Evolutionary conservation across 495 filamentous ascomycete species (phyloP).

Genomic region (Penicillium manginii): DNA sequence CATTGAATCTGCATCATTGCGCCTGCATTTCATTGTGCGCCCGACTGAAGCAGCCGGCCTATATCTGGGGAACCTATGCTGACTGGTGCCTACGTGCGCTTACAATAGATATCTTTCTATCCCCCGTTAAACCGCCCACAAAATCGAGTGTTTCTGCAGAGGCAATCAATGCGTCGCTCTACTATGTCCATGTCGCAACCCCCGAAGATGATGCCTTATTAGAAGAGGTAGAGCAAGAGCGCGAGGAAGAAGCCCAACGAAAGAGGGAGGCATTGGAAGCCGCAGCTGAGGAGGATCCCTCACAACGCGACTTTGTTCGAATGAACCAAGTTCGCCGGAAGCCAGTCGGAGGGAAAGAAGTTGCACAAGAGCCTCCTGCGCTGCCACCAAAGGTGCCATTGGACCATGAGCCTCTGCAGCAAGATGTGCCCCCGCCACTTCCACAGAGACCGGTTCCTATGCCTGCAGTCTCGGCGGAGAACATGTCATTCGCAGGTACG

Average conservation of each 20-base stretch:
- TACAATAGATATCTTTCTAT: slow-evolving; percentile 83
- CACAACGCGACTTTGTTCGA: slow-evolving; percentile 35
- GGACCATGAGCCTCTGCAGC: slow-evolving; percentile 19
- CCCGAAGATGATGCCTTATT: slow-evolving; percentile 61
- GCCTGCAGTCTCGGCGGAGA: slow-evolving; percentile 28
- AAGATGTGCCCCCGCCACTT: slow-evolving; percentile 16
- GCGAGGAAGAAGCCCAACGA: slow-evolving; percentile 49
- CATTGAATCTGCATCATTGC: neutral
- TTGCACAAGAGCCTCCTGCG: neutral
- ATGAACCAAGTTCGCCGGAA: slow-evolving; percentile 50
- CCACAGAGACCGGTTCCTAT: slow-evolving; percentile 24
- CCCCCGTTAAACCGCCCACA: slow-evolving; percentile 80
- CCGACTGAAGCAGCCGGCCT: neutral
- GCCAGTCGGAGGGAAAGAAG: slow-evolving; percentile 34
- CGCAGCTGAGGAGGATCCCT: slow-evolving; percentile 25
- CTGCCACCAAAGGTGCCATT: neutral
- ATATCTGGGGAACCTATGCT: slow-evolving; percentile 20
- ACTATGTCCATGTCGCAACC: slow-evolving; percentile 83
- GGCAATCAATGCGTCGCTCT: slow-evolving; percentile 85
- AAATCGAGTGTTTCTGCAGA: slow-evolving; percentile 82
- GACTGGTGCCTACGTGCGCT: slow-evolving; percentile 11
- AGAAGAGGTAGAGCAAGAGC: slow-evolving; percentile 45
- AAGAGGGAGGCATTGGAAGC: slow-evolving; percentile 41
- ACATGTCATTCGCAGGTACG: slow-evolving; percentile 25
- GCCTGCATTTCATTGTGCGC: neutral